Evolutionary conservation across 140 eudicot species (phyloP).

Genomic region (Senecio squalidus): DNA sequence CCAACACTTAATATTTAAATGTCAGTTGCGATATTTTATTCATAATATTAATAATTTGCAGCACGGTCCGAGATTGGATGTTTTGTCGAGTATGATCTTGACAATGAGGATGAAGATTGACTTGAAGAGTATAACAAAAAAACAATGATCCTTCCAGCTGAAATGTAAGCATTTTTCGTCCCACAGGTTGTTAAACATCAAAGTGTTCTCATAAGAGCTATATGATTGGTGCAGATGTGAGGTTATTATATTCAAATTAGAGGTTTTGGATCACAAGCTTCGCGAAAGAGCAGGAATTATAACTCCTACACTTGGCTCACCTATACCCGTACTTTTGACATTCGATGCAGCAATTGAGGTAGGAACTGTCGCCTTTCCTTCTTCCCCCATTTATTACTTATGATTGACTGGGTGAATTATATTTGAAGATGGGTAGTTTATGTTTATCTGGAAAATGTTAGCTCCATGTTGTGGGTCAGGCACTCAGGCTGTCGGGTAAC

Average conservation of each 20-base stretch:
- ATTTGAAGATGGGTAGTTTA: too few relatives aligned
- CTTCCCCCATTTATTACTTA: background rate
- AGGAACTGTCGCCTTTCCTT: slow-evolving; percentile 3
- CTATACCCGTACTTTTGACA: slow-evolving; percentile 73
- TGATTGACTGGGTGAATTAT: too few relatives aligned
- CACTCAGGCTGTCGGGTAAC: too few relatives aligned
- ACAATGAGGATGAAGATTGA: slow-evolving; percentile 98
- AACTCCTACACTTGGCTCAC: slow-evolving; percentile 81
- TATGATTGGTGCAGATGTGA: slow-evolving; percentile 54
- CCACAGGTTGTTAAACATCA: background rate
- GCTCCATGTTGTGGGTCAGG: too few relatives aligned
- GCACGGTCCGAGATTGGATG: slow-evolving; percentile 94
- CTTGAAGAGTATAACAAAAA: slow-evolving; percentile 71
- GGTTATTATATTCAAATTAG: slow-evolving; percentile 64
- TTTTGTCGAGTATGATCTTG: slow-evolving; percentile 94
- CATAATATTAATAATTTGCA: slow-evolving; percentile 24
- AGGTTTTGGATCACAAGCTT: slow-evolving; percentile 87
- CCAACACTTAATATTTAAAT: background rate
- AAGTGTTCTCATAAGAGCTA: slow-evolving; percentile 9
- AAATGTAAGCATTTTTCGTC: slow-evolving; percentile 40
- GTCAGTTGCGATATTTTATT: background rate
- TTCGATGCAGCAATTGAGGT: slow-evolving; percentile 97
- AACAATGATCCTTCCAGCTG: slow-evolving; percentile 51
- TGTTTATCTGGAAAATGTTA: too few relatives aligned
- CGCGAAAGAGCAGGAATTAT: slow-evolving; percentile 95